Evolutionary conservation across 2,329 filamentous ascomycete species (phyloP), one percentile per base, ranked within the genome.

Genomic region (Aphanoascus verrucosus): DNA sequence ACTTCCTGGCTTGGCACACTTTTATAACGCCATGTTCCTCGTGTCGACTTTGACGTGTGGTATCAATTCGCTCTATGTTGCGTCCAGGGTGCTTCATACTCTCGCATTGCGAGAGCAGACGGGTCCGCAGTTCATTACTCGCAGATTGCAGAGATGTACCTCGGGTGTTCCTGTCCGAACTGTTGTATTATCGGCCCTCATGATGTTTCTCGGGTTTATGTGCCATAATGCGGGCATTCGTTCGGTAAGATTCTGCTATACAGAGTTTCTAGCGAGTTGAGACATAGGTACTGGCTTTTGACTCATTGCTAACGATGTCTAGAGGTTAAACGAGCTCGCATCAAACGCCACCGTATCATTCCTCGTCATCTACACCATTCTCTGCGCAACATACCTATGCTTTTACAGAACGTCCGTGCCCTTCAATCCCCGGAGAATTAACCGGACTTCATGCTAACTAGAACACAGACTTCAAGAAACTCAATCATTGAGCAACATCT

Each of bases 11-110:
- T 67, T 65, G 57, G 71, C 72, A 1, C 67, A 68, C 42, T 67
- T 74, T 49, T 68, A 74, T 59, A 74, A 74, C 50, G 71, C 65
- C 0, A 70, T 74, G 54, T 73, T 71, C 58, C 67, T 74, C 34
- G 71, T 75, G 57, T 70, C 71, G 0, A 70, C 72, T 0, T 65
- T 67, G 20, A 69, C 69, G 1, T 67, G 67, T 5, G 71, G 67
- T 0, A 67, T 73, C 52, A 73, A 72, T 55, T 65, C 66, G 5
- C 60, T 74, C 11, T 74, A 73, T 58, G 65, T 69, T 34, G 67
- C 70, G 14, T 72, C 68, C 9, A 62, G 72, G 44, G 61, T 72
- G 6, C 60, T 74, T 12, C 72, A 74, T 61, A 71, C 71, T 1
- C 63, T 75, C 49, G 71, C 72, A 56, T 57, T 59, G 12, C 53